Percentiles rank a stretch among this genome's conserved stretches.
These are phyloP conservation scores for Lipomyces lipofer DNA, from an alignment of 805 yeast genomes.

Conservation along the genomic window DNA sequence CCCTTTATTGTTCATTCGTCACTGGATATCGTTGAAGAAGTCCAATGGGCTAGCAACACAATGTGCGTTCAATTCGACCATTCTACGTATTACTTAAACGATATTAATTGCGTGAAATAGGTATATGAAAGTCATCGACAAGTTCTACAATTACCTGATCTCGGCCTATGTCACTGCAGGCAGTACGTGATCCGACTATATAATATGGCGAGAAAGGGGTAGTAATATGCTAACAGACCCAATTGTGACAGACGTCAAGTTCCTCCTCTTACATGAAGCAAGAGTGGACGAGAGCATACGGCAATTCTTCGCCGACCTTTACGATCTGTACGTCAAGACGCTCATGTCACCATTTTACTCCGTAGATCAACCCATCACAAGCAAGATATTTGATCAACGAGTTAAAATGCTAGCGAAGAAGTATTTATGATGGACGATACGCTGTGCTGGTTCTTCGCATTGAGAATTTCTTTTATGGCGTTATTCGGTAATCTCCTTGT, in stretches of 20 bases:
- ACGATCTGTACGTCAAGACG: constrained; percentile 85
- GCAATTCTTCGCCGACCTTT: constrained; percentile 80
- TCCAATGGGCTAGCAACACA: constrained; percentile 72
- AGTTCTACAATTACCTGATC: constrained; percentile 78
- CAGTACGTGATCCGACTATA: constrained; percentile 39
- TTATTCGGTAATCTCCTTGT: too few relatives aligned
- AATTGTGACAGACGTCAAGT: constrained; percentile 53
- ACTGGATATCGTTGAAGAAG: constrained; percentile 85
- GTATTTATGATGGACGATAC: too few relatives aligned
- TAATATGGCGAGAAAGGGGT: too few relatives aligned
- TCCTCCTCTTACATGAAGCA: constrained; percentile 67
- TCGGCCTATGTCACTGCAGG: constrained; percentile 88
- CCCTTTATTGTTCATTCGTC: constrained; percentile 90
- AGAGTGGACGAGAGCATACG: constrained; percentile 71
- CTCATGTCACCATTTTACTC: constrained; percentile 83
- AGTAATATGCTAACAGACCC: neutral
- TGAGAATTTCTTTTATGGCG: too few relatives aligned
- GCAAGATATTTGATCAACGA: constrained; percentile 72
- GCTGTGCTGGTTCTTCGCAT: too few relatives aligned
- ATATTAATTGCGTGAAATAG: neutral
- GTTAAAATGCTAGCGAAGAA: constrained; percentile 73
- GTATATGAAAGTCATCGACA: constrained; percentile 77
- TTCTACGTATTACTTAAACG: neutral
- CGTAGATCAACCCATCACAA: constrained; percentile 69
- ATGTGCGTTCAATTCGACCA: constrained; percentile 36